Evolutionary conservation across 106 monocot genomes (phyloP).

Genomic region (Iris macrosiphon): DNA sequence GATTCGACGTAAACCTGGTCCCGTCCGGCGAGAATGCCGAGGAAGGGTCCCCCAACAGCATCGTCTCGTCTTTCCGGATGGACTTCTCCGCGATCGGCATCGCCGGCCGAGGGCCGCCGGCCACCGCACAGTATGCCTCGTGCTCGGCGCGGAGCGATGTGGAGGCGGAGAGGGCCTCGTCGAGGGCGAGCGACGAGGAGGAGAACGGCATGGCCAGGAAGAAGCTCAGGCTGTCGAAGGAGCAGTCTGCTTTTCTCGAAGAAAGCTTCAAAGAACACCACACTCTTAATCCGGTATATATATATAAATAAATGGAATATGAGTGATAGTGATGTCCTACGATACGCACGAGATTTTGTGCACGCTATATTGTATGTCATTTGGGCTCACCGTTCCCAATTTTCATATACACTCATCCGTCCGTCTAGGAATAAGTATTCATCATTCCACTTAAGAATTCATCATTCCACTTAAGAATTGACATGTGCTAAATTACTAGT

Average conservation of each 20-base stretch:
- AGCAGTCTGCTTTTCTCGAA: slow-evolving; percentile 72
- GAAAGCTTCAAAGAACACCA: slow-evolving; percentile 82
- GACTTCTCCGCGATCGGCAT: too few relatives aligned
- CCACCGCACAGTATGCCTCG: neutral
- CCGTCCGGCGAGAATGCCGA: slow-evolving; percentile 29
- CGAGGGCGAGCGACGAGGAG: slow-evolving; percentile 21
- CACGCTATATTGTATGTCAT: too few relatives aligned
- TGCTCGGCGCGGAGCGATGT: slow-evolving; percentile 8
- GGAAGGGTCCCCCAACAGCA: slow-evolving; percentile 36
- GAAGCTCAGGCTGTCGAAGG: slow-evolving; percentile 82
- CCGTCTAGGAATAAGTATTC: slow-evolving; percentile 46
- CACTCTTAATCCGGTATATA: slow-evolving; percentile 84
- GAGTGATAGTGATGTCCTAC: too few relatives aligned
- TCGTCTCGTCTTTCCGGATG: slow-evolving; percentile 37
- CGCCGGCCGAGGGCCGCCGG: neutral
- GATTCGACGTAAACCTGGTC: slow-evolving; percentile 50
- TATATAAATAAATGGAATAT: too few relatives aligned
- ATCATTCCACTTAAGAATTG: too few relatives aligned
- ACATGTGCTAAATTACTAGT: too few relatives aligned
- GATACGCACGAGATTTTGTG: too few relatives aligned
- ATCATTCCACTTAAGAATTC: too few relatives aligned
- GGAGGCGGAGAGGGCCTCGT: slow-evolving; percentile 8
- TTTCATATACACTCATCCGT: too few relatives aligned
- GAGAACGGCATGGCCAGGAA: slow-evolving; percentile 43
- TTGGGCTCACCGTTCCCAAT: too few relatives aligned